A percentile compares a stretch with the other conserved stretches of the same genome.
Conservation (phyloP, 2,329 filamentous ascomycete species). For the Fusarium scirpi region DNA sequence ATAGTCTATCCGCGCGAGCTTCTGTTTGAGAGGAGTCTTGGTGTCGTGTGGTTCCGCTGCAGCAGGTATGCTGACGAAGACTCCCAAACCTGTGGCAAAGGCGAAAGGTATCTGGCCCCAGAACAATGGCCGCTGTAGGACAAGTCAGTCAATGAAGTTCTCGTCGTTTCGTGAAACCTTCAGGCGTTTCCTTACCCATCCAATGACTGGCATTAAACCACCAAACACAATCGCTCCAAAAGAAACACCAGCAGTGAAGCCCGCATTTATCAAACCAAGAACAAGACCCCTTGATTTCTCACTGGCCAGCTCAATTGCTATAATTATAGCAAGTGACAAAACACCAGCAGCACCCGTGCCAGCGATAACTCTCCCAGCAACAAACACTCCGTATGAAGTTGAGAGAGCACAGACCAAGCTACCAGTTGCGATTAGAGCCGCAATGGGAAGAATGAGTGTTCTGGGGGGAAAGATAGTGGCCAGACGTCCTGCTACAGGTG, state of each 20-base stretch:
- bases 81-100: slow-evolving; percentile 68
- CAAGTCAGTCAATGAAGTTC: slow-evolving; percentile 10
- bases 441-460: slow-evolving; percentile 71
- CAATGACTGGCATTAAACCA: slow-evolving; percentile 69
- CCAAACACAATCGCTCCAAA: slow-evolving; percentile 79
- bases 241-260: slow-evolving; percentile 77
- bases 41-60: slow-evolving; percentile 18
- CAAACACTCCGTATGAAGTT: slow-evolving; percentile 69
- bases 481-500: slow-evolving; percentile 78
- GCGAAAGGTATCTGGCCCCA: slow-evolving; percentile 76
- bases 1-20: slow-evolving; percentile 78
- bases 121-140: slow-evolving; percentile 74
- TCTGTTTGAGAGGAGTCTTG: slow-evolving; percentile 57
- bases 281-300: slow-evolving; percentile 77
- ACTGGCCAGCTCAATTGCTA: slow-evolving; percentile 79
- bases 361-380: slow-evolving; percentile 74
- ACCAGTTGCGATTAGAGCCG: slow-evolving; percentile 69
- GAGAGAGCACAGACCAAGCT: slow-evolving; percentile 74
- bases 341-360: slow-evolving; percentile 79
- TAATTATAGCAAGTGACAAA: slow-evolving; percentile 78
- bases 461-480: slow-evolving; percentile 79
- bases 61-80: slow-evolving; percentile 74
- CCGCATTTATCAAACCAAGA: slow-evolving; percentile 79
- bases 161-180: neutral
- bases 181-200: slow-evolving; percentile 71